phyloP scores from a whole-genome alignment of 2,329 filamentous ascomycete species.

The Beauveria pseudobassiana region DNA sequence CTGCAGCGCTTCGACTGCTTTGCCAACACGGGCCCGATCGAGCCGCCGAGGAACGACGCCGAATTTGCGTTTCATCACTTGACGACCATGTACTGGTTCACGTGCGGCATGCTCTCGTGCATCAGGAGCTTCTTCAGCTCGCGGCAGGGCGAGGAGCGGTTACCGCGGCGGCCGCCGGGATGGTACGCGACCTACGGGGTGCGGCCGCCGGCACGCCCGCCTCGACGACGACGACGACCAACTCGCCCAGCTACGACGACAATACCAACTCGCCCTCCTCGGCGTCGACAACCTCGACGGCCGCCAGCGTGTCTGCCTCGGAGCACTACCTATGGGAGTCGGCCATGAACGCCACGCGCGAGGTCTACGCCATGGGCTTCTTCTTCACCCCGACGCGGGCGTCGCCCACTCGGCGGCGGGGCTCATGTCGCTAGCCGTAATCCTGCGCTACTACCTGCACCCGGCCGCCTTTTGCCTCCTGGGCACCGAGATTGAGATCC shows the following conservation, averaged over 20 bases:
- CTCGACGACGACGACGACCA: not conserved
- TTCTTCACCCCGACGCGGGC: slow-evolving; percentile 6
- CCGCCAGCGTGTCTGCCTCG: slow-evolving; percentile 5
- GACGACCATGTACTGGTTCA: slow-evolving; percentile 14
- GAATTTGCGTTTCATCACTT: slow-evolving; percentile 14
- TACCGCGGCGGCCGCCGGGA: not conserved
- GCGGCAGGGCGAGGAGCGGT: not conserved
- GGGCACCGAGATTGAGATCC: slow-evolving; percentile 1
- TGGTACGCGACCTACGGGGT: not conserved
- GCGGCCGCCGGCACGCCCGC: not conserved
- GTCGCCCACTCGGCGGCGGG: slow-evolving; percentile 3
- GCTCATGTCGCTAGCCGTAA: slow-evolving; percentile 8
- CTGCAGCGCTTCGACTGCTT: slow-evolving; percentile 13
- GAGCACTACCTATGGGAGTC: slow-evolving; percentile 10
- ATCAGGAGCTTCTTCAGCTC: slow-evolving; percentile 8
- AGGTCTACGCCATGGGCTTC: slow-evolving; percentile 6
- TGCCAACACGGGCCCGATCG: slow-evolving; percentile 4
- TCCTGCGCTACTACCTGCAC: slow-evolving; percentile 7
- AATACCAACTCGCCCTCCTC: not conserved
- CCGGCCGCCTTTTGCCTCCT: slow-evolving; percentile 4
- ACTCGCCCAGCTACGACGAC: not conserved
- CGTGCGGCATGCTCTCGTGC: slow-evolving; percentile 6
- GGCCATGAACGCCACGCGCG: slow-evolving; percentile 4
- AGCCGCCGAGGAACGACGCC: slow-evolving; percentile 11
- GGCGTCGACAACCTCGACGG: not conserved